These are phyloP conservation scores for Ophiosphaerella narmari DNA, from an alignment of 2,329 filamentous ascomycete genomes.

Conservation along the genomic window DNA sequence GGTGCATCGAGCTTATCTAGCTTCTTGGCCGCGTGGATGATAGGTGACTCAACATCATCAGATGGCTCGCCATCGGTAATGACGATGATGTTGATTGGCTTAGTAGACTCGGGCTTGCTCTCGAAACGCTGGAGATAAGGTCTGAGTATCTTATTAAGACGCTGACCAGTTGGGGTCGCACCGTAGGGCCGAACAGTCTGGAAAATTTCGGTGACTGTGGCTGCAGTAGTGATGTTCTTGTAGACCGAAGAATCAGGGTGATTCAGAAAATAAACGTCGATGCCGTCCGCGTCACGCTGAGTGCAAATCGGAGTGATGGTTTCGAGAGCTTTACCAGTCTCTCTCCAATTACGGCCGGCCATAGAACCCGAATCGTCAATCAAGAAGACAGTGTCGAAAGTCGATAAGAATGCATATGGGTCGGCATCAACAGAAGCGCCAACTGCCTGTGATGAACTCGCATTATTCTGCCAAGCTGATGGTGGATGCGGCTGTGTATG, in stretches of 20 bases:
- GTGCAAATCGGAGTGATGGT: constrained; percentile 84
- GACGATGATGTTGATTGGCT: constrained; percentile 88
- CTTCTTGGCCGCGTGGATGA: constrained; percentile 69
- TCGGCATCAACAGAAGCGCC: constrained; percentile 48
- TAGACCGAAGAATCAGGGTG: constrained; percentile 64
- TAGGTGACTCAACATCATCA: constrained; percentile 73
- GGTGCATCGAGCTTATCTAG: constrained; percentile 73
- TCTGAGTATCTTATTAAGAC: constrained; percentile 71
- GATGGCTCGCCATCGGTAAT: constrained; percentile 86
- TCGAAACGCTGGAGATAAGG: constrained; percentile 69
- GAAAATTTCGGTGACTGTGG: constrained; percentile 72
- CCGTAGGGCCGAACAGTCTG: constrained; percentile 65
- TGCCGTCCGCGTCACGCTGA: constrained; percentile 76
- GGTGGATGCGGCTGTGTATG: constrained; percentile 17
- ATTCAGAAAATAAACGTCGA: constrained; percentile 93
- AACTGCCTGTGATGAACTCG: constrained; percentile 1
- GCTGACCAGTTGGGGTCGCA: constrained; percentile 74
- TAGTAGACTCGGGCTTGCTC: constrained; percentile 57
- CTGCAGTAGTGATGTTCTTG: constrained; percentile 64
- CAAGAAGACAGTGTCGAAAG: constrained; percentile 86
- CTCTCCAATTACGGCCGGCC: constrained; percentile 74
- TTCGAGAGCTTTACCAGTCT: constrained; percentile 71
- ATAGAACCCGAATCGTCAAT: constrained; percentile 94
- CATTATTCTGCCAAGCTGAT: constrained; percentile 9
- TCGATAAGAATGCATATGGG: constrained; percentile 73